A percentile compares a stretch with the other conserved stretches of the same genome.
Evolutionary conservation across 1,284 basidiomycete genomes (phyloP).

Genomic region (Serendipita sp.): DNA sequence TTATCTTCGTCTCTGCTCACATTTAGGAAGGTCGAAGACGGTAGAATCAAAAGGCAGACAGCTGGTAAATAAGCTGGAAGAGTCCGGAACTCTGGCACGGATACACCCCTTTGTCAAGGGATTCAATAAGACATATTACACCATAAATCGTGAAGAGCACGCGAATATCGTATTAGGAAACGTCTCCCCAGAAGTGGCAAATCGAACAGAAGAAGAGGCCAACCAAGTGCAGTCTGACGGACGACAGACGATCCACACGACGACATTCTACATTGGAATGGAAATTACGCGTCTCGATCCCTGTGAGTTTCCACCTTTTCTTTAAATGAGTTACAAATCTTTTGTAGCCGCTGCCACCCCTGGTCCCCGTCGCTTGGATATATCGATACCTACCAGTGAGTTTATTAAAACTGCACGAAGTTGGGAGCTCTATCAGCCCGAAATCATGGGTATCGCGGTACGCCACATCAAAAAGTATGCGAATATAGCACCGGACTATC

Average conservation of each 20-base stretch:
- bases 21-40: constrained; percentile 59
- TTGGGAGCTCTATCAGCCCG: constrained; percentile 93
- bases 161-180: constrained; percentile 83
- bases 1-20: constrained; percentile 11
- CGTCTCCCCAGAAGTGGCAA: constrained; percentile 53
- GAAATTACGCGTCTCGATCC: constrained; percentile 33
- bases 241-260: constrained; percentile 72
- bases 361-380: constrained; percentile 75
- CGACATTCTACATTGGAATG: constrained; percentile 94
- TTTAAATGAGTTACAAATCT: constrained; percentile 13
- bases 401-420: constrained; percentile 91
- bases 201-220: constrained; percentile 64
- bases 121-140: constrained; percentile 78
- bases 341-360: constrained; percentile 40
- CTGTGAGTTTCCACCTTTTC: constrained; percentile 12
- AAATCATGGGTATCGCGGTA: constrained; percentile 87
- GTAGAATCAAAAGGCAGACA: constrained; percentile 96
- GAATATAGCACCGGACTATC: constrained; percentile 9
- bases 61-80: constrained; percentile 95
- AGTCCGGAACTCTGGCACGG: constrained; percentile 71
- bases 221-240: constrained; percentile 37
- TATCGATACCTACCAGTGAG: constrained; percentile 91
- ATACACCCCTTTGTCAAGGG: constrained; percentile 87
- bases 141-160: constrained; percentile 76
- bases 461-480: constrained; percentile 84